Evolutionary conservation across 495 filamentous ascomycete species (phyloP), one percentile per base, ranked within the genome.

Genomic region (Penicillium riverlandense): DNA sequence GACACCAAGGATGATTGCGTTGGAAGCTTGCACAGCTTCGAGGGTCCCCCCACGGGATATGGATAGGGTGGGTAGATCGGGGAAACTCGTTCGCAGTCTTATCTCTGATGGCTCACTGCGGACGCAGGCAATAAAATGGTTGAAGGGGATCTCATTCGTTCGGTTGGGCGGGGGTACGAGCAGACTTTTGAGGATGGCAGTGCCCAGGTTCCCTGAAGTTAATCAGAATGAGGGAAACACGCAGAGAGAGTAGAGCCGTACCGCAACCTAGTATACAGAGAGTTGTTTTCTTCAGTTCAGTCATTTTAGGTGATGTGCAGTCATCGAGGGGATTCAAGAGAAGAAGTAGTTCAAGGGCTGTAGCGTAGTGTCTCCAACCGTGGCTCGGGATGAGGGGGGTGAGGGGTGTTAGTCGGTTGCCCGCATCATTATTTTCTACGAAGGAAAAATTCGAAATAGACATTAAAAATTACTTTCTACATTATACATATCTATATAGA

Each of bases 181-280:
- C 13, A 70, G 38, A 11, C 65, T 57, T 32, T 57, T 45, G 8
- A 70, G 53, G 36, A 70, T 68, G 27, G 64, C 61, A 8, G 50
- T 57, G 35, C 65, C 66, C 34, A 70, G 40, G 35, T 67, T 70
- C 33, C 66, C 66, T 70, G 42, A 1, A 14, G 10, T 1, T 42
- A 37, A 34, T 42, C 33, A 11, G 14, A 32, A 15, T 8, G 12
- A 16, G 11, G 9, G 16, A 12, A 6, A 10, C 7, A 34, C 41
- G 7, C 15, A 2, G 10, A 22, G 29, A 13, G 14, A 37, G 13
- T 11, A 6, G 32, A 12, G 11, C 41, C 55, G 38, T 42, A 69
- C 65, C 65, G 43, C 65, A 69, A 35, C 65, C 65, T 8, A 69
- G 44, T 11, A 69, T 58, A 41, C 61, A 63, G 12, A 69, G 55